Evolutionary conservation across 768 basidiomycete genomes (phyloP), one percentile per base, ranked within the genome.

Genomic region (Leccinum longicurvipes): DNA sequence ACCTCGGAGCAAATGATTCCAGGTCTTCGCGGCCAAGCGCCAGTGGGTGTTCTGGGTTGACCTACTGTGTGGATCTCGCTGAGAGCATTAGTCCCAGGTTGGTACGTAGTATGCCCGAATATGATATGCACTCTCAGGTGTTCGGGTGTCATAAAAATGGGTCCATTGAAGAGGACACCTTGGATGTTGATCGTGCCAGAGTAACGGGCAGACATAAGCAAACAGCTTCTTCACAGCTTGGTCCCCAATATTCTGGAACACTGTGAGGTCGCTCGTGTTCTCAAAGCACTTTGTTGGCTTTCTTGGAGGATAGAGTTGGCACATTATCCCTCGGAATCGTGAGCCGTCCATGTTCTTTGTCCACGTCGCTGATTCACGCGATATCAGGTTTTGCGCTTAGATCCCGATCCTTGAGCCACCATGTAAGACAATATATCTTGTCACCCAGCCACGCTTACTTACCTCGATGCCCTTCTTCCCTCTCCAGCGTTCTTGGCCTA

Each of bases 341-440:
- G 66, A 63, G 87, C n/a, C 79, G 6, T n/a, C 4, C 50, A 24
- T 29, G 17, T 53, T 50, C 51, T 21, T 44, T 57, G 41, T 29
- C 7, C 14, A 1, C 11, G 0, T 12, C 29, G 12, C 25, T 53
- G n/a, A n/a, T n/a, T n/a, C 39, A 51, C 23, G 45, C 39, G 32
- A 23, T 12, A 6, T 36, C 21, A n/a, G 55, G 5, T 51, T 60
- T 51, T 31, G 42, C 2, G 6, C 17, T 3, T 57, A 91, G 89
- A 82, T 86, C 45, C 82, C 89, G 21, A 77, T 78, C 32, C 74
- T 93, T 58, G 87, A 89, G 65, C 77, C 77, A 10, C 82, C 84
- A 12, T 93, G 91, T 69, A 89, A 83, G 68, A 74, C 79, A 15
- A 93, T 68, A 92, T 93, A 66, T 89, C 87, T 3, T 82, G 83